Percentiles rank a stretch among this genome's conserved stretches.
Evolutionary conservation across 345 rosid species (phyloP).

Genomic region (Pelargonium nanum): DNA sequence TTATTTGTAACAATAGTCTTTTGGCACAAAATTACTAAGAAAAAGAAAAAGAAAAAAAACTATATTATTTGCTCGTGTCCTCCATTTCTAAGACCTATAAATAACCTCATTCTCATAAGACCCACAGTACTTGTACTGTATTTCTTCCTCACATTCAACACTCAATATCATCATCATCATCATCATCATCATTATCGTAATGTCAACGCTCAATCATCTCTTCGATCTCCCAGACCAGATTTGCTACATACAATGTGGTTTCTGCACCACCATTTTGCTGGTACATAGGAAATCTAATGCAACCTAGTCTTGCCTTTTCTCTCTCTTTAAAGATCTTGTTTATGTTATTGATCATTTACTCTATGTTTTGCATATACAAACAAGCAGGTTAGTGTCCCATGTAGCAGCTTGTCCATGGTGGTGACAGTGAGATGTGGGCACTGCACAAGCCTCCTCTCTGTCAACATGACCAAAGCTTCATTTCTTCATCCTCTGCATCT

Average conservation of each 20-base stretch:
- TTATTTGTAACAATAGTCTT: too few relatives aligned
- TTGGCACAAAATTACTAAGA: too few relatives aligned
- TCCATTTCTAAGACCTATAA: too few relatives aligned
- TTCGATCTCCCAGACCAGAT: slow-evolving; percentile 84
- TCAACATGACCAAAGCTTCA: slow-evolving; percentile 82
- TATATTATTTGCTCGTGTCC: too few relatives aligned
- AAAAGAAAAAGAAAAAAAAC: too few relatives aligned
- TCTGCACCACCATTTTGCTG: slow-evolving; percentile 83
- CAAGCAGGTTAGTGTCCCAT: slow-evolving; percentile 95
- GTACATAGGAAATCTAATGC: slow-evolving; percentile 23
- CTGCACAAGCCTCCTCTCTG: slow-evolving; percentile 89
- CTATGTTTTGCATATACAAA: too few relatives aligned
- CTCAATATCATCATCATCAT: too few relatives aligned
- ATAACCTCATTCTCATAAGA: too few relatives aligned
- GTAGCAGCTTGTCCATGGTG: slow-evolving; percentile 71
- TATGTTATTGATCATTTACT: neutral
- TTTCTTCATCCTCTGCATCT: slow-evolving; percentile 75
- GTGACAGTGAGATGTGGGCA: slow-evolving; percentile 96
- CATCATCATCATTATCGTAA: too few relatives aligned
- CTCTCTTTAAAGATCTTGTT: neutral
- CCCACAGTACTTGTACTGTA: too few relatives aligned
- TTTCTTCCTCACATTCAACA: too few relatives aligned
- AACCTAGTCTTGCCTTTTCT: neutral
- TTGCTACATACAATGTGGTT: slow-evolving; percentile 94
- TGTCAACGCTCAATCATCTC: slow-evolving; percentile 54